Percentiles rank a stretch among this genome's conserved stretches.
Conservation (phyloP, 495 filamentous ascomycete genomes). For the Aspergillus saccharolyticus region DNA sequence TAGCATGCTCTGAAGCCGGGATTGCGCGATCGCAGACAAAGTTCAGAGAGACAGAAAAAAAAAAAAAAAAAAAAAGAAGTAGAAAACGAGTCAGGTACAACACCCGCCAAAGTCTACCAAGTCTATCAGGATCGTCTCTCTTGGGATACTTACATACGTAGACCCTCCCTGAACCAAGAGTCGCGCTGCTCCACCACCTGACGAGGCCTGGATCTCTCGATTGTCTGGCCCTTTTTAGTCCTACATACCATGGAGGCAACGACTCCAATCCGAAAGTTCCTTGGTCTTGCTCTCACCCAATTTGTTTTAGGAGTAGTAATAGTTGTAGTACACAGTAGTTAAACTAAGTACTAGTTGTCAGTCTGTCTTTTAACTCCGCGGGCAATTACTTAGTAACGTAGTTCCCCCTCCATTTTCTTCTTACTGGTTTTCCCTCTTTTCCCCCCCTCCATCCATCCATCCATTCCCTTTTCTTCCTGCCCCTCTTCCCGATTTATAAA, state of each 20-base stretch:
- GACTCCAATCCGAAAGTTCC: too few relatives aligned
- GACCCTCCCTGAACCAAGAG: constrained; percentile 14
- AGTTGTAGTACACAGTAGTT: too few relatives aligned
- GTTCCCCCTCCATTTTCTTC: constrained; percentile 8
- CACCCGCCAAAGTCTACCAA: too few relatives aligned
- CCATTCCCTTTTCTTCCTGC: not conserved
- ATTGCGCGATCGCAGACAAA: not conserved
- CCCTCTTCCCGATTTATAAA: constrained; percentile 9
- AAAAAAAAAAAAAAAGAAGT: too few relatives aligned
- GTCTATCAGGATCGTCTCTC: too few relatives aligned
- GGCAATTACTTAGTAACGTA: not conserved
- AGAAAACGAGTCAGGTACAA: too few relatives aligned
- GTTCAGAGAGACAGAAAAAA: not conserved
- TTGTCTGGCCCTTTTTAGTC: not conserved
- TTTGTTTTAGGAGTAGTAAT: not conserved
- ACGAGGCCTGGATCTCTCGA: constrained; percentile 6
- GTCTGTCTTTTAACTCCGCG: constrained; percentile 9
- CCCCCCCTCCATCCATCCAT: not conserved
- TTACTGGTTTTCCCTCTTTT: constrained; percentile 11
- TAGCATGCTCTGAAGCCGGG: not conserved
- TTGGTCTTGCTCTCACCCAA: not conserved
- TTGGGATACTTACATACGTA: constrained; percentile 17
- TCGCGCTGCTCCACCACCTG: constrained; percentile 13
- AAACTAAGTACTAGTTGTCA: too few relatives aligned
- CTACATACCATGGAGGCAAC: not conserved